These are phyloP conservation scores for Henckelia pumila DNA, from an alignment of 257 asterid species.

Conservation along the genomic window DNA sequence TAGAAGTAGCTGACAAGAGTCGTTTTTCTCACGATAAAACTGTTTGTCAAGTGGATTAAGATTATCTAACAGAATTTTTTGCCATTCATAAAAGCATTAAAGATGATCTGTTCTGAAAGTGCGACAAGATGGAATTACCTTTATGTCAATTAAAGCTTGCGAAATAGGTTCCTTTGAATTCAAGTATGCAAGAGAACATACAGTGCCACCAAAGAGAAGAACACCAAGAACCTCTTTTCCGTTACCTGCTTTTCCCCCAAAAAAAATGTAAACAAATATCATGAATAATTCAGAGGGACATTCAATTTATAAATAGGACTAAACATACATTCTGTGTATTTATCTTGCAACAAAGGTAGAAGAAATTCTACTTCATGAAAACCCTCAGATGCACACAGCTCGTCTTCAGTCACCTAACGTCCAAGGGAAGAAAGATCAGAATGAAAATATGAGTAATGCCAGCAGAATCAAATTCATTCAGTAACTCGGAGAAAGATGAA, in stretches of 20 bases:
- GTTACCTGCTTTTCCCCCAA: conserved; percentile 55
- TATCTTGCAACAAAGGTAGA: conserved; percentile 73
- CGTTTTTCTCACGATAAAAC: background rate
- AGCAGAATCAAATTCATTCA: conserved; percentile 3
- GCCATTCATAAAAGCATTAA: conserved; percentile 8
- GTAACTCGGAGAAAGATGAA: background rate
- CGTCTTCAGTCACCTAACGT: conserved; percentile 64
- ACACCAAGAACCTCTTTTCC: conserved; percentile 66
- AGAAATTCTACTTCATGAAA: conserved; percentile 87
- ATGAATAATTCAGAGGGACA: conserved; percentile 2
- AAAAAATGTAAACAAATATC: conserved; percentile 11
- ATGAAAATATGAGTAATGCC: conserved; percentile 7
- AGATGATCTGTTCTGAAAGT: conserved; percentile 3
- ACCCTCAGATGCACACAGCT: conserved; percentile 48
- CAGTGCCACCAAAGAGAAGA: conserved; percentile 61
- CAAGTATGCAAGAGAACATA: conserved; percentile 72
- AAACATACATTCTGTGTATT: conserved; percentile 63
- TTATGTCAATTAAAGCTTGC: conserved; percentile 79
- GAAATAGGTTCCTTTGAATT: conserved; percentile 71
- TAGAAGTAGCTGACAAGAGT: background rate
- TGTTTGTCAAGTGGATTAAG: conserved; percentile 16
- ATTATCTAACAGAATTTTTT: background rate
- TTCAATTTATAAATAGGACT: conserved; percentile 16
- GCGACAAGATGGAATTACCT: conserved; percentile 49
- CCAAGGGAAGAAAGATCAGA: conserved; percentile 20